Conservation (phyloP, 176 grass and related monocot species). For the Ensete ventricosum region DNA sequence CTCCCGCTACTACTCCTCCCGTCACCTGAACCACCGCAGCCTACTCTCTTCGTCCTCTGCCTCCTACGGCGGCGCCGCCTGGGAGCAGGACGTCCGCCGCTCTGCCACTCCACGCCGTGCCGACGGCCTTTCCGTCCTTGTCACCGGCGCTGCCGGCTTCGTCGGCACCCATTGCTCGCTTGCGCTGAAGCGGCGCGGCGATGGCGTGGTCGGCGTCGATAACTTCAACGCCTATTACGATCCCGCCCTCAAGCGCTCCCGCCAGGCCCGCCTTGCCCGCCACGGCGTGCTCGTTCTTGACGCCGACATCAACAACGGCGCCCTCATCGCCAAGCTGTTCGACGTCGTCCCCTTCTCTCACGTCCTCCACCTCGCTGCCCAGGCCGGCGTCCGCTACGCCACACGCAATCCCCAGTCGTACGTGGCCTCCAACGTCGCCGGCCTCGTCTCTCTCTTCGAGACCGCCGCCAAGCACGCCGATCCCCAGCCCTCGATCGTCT, state of each 20-base stretch:
- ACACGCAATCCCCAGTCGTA: slow-evolving; percentile 10
- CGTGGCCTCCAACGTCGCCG: slow-evolving; percentile 18
- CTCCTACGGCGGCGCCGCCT: neutral
- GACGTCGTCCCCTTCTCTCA: slow-evolving; percentile 11
- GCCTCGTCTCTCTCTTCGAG: slow-evolving; percentile 15
- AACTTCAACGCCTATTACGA: slow-evolving; percentile 13
- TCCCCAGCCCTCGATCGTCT: slow-evolving; percentile 1
- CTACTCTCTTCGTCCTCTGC: neutral
- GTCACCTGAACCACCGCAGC: neutral
- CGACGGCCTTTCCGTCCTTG: slow-evolving; percentile 1
- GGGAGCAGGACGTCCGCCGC: neutral
- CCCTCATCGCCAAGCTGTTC: slow-evolving; percentile 1
- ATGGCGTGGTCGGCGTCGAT: neutral
- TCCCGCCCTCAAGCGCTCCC: neutral
- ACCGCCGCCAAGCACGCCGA: slow-evolving; percentile 1
- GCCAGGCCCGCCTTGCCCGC: neutral
- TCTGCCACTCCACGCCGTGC: neutral
- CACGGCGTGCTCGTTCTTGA: slow-evolving; percentile 10
- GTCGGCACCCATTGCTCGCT: slow-evolving; percentile 8
- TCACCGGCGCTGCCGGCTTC: slow-evolving; percentile 9
- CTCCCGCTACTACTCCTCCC: neutral
- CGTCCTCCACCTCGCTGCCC: slow-evolving; percentile 16
- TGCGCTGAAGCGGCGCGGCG: slow-evolving; percentile 8
- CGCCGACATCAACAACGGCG: slow-evolving; percentile 12
- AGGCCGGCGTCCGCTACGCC: slow-evolving; percentile 20